Conservation (phyloP, 163 green algal species). For the Chlorella variabilis region DNA sequence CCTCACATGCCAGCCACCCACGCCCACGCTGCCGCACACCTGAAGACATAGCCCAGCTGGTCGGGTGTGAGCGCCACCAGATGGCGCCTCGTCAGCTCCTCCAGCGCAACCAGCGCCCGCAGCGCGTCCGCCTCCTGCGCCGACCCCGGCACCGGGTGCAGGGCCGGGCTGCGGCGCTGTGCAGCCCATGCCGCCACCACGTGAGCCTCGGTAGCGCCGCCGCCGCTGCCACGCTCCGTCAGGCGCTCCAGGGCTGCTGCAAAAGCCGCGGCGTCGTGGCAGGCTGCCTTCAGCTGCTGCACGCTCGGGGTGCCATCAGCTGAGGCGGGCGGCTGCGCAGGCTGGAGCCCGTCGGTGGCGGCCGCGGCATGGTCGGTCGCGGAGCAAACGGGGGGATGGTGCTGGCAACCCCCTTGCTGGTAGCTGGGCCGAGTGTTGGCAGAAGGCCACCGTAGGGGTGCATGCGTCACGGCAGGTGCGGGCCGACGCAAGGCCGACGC, state of each 20-base stretch:
- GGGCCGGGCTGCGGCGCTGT: slow-evolving; percentile 9
- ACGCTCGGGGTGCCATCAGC: neutral
- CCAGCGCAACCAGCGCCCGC: slow-evolving; percentile 15
- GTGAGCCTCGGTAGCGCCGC: slow-evolving; percentile 15
- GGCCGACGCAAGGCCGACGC: too few relatives aligned
- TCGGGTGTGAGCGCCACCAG: slow-evolving; percentile 9
- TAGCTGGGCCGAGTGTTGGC: too few relatives aligned
- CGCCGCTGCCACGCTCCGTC: neutral
- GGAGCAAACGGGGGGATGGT: too few relatives aligned
- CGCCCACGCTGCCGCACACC: slow-evolving; percentile 18
- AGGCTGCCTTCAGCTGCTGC: neutral
- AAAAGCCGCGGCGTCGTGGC: neutral
- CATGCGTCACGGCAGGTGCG: too few relatives aligned
- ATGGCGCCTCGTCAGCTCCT: slow-evolving; percentile 11
- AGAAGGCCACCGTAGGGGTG: too few relatives aligned
- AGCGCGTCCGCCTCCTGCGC: neutral
- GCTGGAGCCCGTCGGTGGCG: too few relatives aligned
- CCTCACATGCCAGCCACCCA: too few relatives aligned
- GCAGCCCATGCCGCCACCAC: slow-evolving; percentile 23
- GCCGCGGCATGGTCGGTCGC: too few relatives aligned
- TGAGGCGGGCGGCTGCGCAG: too few relatives aligned
- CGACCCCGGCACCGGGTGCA: neutral
- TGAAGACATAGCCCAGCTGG: slow-evolving; percentile 34
- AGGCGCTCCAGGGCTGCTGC: neutral
- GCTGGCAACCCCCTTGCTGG: too few relatives aligned